Percentiles rank a stretch among this genome's conserved stretches.
phyloP scores from a whole-genome alignment of 2,329 filamentous ascomycete genomes.

The Gnomoniopsis smithogilvyi region DNA sequence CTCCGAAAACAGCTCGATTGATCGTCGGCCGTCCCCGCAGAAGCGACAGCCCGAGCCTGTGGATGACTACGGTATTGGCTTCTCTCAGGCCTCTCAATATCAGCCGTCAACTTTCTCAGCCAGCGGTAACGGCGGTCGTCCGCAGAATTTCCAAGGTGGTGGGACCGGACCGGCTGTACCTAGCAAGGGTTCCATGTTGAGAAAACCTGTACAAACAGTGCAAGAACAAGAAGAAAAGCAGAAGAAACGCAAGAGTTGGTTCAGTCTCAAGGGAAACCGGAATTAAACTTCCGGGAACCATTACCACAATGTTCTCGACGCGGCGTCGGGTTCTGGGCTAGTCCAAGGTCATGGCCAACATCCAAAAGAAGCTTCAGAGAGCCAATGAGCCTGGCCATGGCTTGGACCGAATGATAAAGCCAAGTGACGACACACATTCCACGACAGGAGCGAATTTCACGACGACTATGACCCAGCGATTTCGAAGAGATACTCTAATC shows the following conservation, averaged over 20 bases:
- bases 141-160: conserved; percentile 20
- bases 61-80: conserved; percentile 65
- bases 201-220: conserved; percentile 21
- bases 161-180: conserved; percentile 28
- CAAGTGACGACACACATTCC: not conserved
- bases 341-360: not conserved
- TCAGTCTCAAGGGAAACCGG: conserved; percentile 73
- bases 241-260: conserved; percentile 89
- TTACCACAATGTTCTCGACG: not conserved
- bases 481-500: not conserved
- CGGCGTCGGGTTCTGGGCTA: too few relatives aligned
- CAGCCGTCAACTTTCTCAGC: conserved; percentile 39
- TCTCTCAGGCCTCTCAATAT: conserved; percentile 41
- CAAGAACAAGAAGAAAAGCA: conserved; percentile 20
- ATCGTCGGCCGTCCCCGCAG: conserved; percentile 60
- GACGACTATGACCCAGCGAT: not conserved
- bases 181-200: conserved; percentile 27
- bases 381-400: not conserved
- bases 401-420: not conserved
- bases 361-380: not conserved
- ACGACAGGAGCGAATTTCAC: not conserved
- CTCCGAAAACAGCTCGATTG: conserved; percentile 89
- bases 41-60: conserved; percentile 49
- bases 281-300: conserved; percentile 25
- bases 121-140: conserved; percentile 23